Evolutionary conservation across 2,329 filamentous ascomycete species (phyloP).

Genomic region (Pleoardoris graminearum): DNA sequence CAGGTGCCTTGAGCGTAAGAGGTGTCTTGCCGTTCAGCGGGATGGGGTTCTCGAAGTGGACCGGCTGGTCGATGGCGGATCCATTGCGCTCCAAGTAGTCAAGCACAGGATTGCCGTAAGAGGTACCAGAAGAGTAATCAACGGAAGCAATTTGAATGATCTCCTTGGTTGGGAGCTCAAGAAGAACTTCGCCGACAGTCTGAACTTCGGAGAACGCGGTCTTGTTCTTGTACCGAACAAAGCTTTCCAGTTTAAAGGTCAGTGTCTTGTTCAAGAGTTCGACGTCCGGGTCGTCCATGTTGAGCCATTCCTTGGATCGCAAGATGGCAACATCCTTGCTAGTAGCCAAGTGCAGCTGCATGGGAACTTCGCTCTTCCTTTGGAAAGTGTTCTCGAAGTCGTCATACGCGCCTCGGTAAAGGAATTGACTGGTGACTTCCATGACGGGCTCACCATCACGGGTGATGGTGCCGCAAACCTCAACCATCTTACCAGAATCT

Average conservation of each 20-base stretch:
- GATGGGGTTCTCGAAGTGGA: slow-evolving; percentile 97
- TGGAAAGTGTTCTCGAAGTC: slow-evolving; percentile 99
- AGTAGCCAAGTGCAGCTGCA: slow-evolving; percentile 86
- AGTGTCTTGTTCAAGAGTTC: slow-evolving; percentile 91
- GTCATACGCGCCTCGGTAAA: slow-evolving; percentile 89
- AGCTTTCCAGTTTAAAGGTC: slow-evolving; percentile 91
- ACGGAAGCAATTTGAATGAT: slow-evolving; percentile 96
- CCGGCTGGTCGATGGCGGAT: slow-evolving; percentile 89
- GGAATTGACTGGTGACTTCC: slow-evolving; percentile 97
- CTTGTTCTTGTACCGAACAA: slow-evolving; percentile 94
- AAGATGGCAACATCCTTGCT: slow-evolving; percentile 92
- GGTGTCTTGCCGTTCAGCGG: slow-evolving; percentile 91
- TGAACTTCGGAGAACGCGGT: slow-evolving; percentile 87
- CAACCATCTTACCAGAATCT: slow-evolving; percentile 98
- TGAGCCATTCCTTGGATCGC: slow-evolving; percentile 97
- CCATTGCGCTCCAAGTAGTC: slow-evolving; percentile 95
- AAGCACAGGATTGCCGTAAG: slow-evolving; percentile 93
- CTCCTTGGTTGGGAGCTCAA: slow-evolving; percentile 96
- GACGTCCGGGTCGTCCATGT: slow-evolving; percentile 78
- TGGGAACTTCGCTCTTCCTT: slow-evolving; percentile 91
- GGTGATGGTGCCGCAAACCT: slow-evolving; percentile 96
- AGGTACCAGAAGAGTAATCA: slow-evolving; percentile 88
- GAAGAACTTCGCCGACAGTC: slow-evolving; percentile 86
- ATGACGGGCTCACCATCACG: slow-evolving; percentile 85
- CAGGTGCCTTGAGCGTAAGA: slow-evolving; percentile 83